Evolutionary conservation across 352 stramenopile species (phyloP), one percentile per base, ranked within the genome.

Genomic region (Phytophthora multivora): DNA sequence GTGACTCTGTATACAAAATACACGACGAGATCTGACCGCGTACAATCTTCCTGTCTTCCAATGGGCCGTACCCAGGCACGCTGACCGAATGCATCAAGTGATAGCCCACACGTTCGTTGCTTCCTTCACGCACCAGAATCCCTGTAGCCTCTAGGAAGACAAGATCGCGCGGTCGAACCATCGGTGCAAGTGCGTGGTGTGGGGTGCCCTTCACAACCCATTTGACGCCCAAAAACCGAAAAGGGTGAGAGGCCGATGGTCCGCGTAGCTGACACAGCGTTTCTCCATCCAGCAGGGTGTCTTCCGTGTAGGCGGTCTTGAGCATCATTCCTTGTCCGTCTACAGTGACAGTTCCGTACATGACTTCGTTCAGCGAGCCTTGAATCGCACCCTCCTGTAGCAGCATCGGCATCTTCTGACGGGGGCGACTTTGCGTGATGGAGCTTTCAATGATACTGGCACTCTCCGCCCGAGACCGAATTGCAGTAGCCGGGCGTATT

Each of bases 271-370:
- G 51, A 31, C 59, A 76, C 25, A 90, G 49, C 21, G 81, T 80
- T 38, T 80, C 71, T 18, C 59, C 69, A 51, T 90, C 80, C 15
- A 81, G 64, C 36, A 83, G 54, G 7, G 77, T 75, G 59, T 88
- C 74, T 16, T 75, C 57, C 10, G 75, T 75, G 59, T 83, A 88
- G 10, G 71, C 56, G 6, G 62, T 75, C 31, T 81, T 77, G 36
- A 88, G 48, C 39, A 79, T 66, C 70, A 84, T 85, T 33, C 65
- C 48, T n/a, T 63, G 66, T 12, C 70, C 59, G 53, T 85, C 70
- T 28, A 80, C 70, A 23, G 78, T 66, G n/a, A 66, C 4, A 18
- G 77, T 69, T 39, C 78, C 80, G 57, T 84, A 90, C 77, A 89
- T 85, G 43, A 85, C 62, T 43, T 89, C 77, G 41, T 89, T 65